Conservation (phyloP, 2,329 filamentous ascomycete species). For the Cladosporium sp. region DNA sequence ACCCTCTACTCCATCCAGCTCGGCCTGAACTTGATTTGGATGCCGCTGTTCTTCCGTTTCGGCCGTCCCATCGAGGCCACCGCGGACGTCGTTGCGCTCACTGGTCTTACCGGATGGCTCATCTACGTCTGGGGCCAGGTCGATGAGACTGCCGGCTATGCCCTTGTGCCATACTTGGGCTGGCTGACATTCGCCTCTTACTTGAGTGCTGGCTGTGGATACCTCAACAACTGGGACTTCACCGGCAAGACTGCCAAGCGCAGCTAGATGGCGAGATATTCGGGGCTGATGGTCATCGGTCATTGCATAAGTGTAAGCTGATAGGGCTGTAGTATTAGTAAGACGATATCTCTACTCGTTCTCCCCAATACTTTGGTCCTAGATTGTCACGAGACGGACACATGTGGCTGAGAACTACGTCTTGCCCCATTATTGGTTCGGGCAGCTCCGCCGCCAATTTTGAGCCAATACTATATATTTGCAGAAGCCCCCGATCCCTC, state of each 20-base stretch:
- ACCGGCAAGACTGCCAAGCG: constrained; percentile 17
- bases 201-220: constrained; percentile 58
- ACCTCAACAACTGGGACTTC: constrained; percentile 42
- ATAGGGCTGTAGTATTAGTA: constrained; percentile 1
- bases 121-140: constrained; percentile 74
- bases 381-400: background rate
- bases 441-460: background rate
- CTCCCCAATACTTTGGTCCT: background rate
- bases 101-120: constrained; percentile 71
- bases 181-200: constrained; percentile 91
- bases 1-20: constrained; percentile 86
- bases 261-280: background rate
- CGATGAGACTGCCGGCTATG: constrained; percentile 70
- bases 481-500: background rate
- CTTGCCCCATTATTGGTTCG: background rate
- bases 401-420: background rate
- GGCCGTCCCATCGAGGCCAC: constrained; percentile 73
- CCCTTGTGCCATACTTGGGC: constrained; percentile 75
- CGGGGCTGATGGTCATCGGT: background rate
- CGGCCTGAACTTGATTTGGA: constrained; percentile 82
- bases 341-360: background rate
- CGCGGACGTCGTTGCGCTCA: constrained; percentile 70
- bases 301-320: background rate
- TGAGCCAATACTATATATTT: background rate
- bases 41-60: constrained; percentile 86